These are phyloP conservation scores for Cladosporium sphaerospermum DNA, from an alignment of 2,329 filamentous ascomycete species.

Conservation along the genomic window DNA sequence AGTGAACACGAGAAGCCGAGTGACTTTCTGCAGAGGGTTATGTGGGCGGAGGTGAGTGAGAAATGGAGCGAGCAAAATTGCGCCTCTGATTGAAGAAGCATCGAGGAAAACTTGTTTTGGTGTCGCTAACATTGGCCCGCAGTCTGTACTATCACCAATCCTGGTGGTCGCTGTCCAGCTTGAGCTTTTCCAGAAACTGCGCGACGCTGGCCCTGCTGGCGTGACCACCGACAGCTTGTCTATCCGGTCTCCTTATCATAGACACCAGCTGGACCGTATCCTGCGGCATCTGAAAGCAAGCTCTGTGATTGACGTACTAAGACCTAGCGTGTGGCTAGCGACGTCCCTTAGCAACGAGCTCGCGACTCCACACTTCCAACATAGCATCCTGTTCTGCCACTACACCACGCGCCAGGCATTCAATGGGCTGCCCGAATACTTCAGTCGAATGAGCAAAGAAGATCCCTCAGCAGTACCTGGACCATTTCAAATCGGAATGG, in stretches of 20 bases:
- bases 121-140: background rate
- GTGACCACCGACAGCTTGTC: background rate
- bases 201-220: background rate
- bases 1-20: background rate
- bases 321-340: background rate
- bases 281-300: background rate
- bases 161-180: background rate
- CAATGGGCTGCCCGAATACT: constrained; percentile 1
- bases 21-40: background rate
- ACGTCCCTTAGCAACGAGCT: background rate
- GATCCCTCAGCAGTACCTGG: background rate
- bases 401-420: background rate
- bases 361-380: background rate
- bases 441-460: background rate
- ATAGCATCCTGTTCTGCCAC: background rate
- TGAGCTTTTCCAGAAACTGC: background rate
- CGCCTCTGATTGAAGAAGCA: background rate
- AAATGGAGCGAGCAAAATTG: background rate
- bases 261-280: background rate
- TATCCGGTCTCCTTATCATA: background rate
- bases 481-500: background rate
- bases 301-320: background rate
- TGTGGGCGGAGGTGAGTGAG: background rate
- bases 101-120: background rate
- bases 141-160: background rate